Percentiles rank a stretch among this genome's conserved stretches.
phyloP scores from a whole-genome alignment of 2,329 filamentous ascomycete species.

The Exophiala aquamarina region DNA sequence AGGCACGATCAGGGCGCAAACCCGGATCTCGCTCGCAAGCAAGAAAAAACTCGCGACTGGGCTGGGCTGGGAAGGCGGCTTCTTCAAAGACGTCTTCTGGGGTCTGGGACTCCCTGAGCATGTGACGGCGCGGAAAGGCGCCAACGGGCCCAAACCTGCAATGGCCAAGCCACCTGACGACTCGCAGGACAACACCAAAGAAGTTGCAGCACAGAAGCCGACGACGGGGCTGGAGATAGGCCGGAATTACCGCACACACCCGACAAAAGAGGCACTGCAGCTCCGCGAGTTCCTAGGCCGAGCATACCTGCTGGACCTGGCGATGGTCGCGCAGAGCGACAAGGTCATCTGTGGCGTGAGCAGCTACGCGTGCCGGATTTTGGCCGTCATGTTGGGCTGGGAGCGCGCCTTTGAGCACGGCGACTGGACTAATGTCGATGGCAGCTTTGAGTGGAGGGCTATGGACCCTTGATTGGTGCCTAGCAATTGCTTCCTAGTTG shows the following conservation, averaged over 20 bases:
- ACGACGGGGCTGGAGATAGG: background rate
- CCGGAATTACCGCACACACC: constrained; percentile 28
- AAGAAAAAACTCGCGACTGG: constrained; percentile 62
- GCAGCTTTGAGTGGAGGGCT: constrained; percentile 61
- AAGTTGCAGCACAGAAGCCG: background rate
- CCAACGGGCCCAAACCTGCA: constrained; percentile 18
- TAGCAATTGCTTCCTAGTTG: too few species aligned
- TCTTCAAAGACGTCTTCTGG: constrained; percentile 80
- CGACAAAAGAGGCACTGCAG: constrained; percentile 53
- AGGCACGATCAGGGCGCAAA: constrained; percentile 63
- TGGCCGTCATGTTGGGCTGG: constrained; percentile 88
- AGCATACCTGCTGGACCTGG: constrained; percentile 80
- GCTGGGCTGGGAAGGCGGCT: constrained; percentile 86
- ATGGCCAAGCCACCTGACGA: constrained; percentile 14
- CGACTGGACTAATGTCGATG: constrained; percentile 79
- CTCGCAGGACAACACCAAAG: background rate
- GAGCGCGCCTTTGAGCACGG: constrained; percentile 59
- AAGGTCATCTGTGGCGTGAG: constrained; percentile 75
- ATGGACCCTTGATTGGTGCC: constrained; percentile 31
- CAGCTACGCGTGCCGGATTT: constrained; percentile 61
- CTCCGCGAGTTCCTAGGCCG: constrained; percentile 73
- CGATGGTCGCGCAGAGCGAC: constrained; percentile 69
- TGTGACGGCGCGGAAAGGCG: constrained; percentile 28
- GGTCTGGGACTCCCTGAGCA: constrained; percentile 61
- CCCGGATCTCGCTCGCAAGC: constrained; percentile 75